Base-by-base conservation (phyloP, 306 rosid genomes). In the Albizia julibrissin region DNA sequence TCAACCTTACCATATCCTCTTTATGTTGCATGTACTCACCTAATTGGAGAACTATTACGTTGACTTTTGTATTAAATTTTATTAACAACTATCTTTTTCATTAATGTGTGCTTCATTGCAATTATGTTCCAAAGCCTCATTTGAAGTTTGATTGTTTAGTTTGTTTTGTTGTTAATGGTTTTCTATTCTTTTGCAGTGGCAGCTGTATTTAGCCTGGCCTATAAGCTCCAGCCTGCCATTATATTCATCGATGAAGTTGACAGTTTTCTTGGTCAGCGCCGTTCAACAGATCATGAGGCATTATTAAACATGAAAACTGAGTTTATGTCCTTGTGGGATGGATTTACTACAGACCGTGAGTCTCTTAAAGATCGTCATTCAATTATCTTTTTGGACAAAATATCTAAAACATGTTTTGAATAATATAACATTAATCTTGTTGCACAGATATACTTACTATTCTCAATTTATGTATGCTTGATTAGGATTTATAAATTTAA, bases 321-420 rank as follows among this genome's bases (percentile, higher is more conserved):
- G 87, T 96, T 96, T 85, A 96, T 96, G 99, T 91, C 99, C 71
- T 85, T 93, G 47, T 96, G 99, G 99, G 99, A 96, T 80, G 99
- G 99, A 33, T 96, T 96, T 84, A 91, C 98, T 69, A 96, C 99
- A 31, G 97, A 96, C 83, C 93, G 99, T 96, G 83, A 91, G 98
- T 89, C 18, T 58, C 42, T 69, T 34, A 21, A 52, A 39, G 47
- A 54, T 24, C 3, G 74, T 59, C 29, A 49, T 74, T 26, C 65
- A 21, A 75, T 34, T 76, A 62, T 78, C 1, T 58, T 2, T 65
- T 29, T 78, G n/a, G 39, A 49, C 18, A 22, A 47, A 22, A 16
- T 61, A 27, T 74, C 69, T 52, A 86, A 79, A 44, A 67, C 61
- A 81, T 44, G 71, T 73, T 64, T 54, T 80, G 18, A 43, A 26